phyloP scores from a whole-genome alignment of 768 basidiomycete species.

The Hygrocybe coccinea region DNA sequence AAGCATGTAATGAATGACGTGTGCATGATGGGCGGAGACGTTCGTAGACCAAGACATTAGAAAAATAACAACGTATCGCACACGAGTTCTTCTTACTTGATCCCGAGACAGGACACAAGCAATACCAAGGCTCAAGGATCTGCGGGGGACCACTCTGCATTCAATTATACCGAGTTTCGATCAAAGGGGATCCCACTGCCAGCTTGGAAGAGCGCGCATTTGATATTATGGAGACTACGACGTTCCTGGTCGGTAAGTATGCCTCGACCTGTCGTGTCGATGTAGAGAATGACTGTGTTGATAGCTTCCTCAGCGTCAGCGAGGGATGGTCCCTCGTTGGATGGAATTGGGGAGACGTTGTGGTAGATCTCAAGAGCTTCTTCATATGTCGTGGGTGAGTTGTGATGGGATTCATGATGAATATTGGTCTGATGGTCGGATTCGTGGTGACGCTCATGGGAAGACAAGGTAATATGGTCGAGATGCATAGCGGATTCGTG shows the following conservation, averaged over 20 bases:
- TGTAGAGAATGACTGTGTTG: slow-evolving; percentile 48
- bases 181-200: slow-evolving; percentile 17
- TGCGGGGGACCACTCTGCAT: not conserved
- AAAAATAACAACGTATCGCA: not conserved
- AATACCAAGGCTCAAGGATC: not conserved
- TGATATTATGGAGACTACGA: slow-evolving; percentile 42
- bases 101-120: not conserved
- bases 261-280: slow-evolving; percentile 35
- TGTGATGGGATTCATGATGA: slow-evolving; percentile 6
- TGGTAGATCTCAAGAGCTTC: slow-evolving; percentile 32
- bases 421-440: not conserved
- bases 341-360: slow-evolving; percentile 27
- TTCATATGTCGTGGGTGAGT: slow-evolving; percentile 16
- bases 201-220: slow-evolving; percentile 50
- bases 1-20: not conserved
- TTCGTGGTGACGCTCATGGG: not conserved
- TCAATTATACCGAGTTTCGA: slow-evolving; percentile 8
- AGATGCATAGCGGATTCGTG: slow-evolving; percentile 7
- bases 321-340: slow-evolving; percentile 35
- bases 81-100: not conserved
- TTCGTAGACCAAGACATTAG: not conserved
- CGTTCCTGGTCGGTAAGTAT: slow-evolving; percentile 34
- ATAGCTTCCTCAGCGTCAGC: slow-evolving; percentile 51
- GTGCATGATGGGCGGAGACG: not conserved
- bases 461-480: slow-evolving; percentile 3